These are phyloP conservation scores for Phytophthora sojae DNA, from an alignment of 352 stramenopile genomes.

Conservation along the genomic window DNA sequence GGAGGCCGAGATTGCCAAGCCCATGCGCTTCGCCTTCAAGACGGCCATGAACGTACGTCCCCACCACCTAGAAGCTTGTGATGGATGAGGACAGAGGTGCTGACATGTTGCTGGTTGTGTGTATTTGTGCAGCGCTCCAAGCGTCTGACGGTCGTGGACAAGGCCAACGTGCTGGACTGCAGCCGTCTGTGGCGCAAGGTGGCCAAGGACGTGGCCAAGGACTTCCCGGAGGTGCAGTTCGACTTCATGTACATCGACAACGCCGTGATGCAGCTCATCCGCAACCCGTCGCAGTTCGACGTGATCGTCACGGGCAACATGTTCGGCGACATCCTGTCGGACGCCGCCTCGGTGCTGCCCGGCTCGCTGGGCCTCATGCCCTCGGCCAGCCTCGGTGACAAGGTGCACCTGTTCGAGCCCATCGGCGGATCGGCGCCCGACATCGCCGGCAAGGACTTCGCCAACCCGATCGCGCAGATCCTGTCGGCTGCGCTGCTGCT, in stretches of 20 bases:
- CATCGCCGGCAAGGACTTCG: slow-evolving; percentile 97
- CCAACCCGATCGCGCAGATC: slow-evolving; percentile 98
- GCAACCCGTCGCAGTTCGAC: slow-evolving; percentile 99
- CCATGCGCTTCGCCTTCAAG: slow-evolving; percentile 89
- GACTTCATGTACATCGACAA: slow-evolving; percentile 99
- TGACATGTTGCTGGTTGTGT: slow-evolving; percentile 31
- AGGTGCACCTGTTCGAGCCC: slow-evolving; percentile 97
- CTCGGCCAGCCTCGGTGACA: slow-evolving; percentile 95
- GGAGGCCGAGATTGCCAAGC: slow-evolving; percentile 91
- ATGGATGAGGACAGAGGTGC: too few species aligned
- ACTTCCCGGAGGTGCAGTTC: slow-evolving; percentile 95
- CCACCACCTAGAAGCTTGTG: too few species aligned
- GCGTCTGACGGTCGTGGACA: slow-evolving; percentile 98
- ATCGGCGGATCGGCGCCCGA: slow-evolving; percentile 98
- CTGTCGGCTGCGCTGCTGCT: slow-evolving; percentile 97
- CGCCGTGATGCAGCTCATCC: slow-evolving; percentile 98
- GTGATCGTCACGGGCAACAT: slow-evolving; percentile 99
- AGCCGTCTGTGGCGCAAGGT: slow-evolving; percentile 93
- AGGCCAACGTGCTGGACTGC: slow-evolving; percentile 99
- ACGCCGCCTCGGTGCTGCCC: slow-evolving; percentile 98
- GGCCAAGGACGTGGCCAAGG: slow-evolving; percentile 88
- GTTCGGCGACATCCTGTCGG: slow-evolving; percentile 99
- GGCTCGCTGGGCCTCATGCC: slow-evolving; percentile 98
- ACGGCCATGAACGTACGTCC: slow-evolving; percentile 80
- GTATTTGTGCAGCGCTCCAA: slow-evolving; percentile 86